Percentiles rank a stretch among this genome's conserved stretches.
Conservation (phyloP, 306 rosid genomes). For the Cyclanthera cordifolia region DNA sequence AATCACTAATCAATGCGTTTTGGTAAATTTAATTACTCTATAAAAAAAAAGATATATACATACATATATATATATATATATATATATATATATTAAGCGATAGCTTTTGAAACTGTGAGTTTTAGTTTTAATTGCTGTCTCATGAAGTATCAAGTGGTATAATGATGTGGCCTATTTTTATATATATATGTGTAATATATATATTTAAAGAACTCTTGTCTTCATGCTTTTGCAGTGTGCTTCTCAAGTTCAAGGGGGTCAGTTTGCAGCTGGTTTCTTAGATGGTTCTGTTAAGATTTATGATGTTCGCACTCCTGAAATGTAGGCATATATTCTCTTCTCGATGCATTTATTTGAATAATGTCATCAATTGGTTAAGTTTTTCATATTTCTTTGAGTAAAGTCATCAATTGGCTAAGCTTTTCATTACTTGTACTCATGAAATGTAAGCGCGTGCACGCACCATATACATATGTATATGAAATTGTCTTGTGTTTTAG, state of each 20-base stretch:
- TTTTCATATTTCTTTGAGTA: neutral
- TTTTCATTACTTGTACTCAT: neutral
- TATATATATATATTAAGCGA: neutral
- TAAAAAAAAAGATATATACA: too few species aligned
- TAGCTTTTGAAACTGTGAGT: neutral
- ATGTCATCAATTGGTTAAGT: neutral
- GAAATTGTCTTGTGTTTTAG: neutral
- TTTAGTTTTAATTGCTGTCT: neutral
- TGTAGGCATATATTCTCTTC: constrained; percentile 40
- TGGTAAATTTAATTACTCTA: too few species aligned
- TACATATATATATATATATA: too few species aligned
- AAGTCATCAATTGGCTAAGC: neutral
- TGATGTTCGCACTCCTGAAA: constrained; percentile 72
- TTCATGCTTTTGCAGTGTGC: constrained; percentile 49
- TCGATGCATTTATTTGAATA: neutral
- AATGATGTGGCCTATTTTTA: neutral
- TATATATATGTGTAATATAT: neutral
- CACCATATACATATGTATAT: too few species aligned
- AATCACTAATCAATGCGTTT: too few species aligned
- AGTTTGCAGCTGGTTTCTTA: constrained; percentile 83
- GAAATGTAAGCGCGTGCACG: neutral
- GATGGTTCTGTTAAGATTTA: constrained; percentile 88
- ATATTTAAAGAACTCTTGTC: neutral
- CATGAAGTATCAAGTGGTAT: neutral
- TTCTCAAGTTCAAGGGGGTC: constrained; percentile 92